Percentiles rank a stretch among this genome's conserved stretches.
Conservation (phyloP, 345 rosid genomes). For the Dipteronia dyeriana region DNA sequence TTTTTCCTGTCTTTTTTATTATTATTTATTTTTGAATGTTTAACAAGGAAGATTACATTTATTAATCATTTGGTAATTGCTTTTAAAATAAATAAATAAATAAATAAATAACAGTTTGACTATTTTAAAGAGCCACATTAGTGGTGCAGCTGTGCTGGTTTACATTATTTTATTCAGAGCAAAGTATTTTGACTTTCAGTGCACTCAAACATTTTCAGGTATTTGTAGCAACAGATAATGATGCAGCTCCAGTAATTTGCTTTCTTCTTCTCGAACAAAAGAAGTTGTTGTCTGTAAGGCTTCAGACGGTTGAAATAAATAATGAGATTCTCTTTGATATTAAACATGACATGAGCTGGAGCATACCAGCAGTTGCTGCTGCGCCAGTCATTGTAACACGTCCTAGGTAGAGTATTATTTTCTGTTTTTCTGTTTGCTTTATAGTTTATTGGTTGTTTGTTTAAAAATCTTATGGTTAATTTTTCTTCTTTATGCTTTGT, state of each 20-base stretch:
- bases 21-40: slow-evolving; percentile 17
- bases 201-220: slow-evolving; percentile 51
- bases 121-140: not conserved
- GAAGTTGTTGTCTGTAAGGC: slow-evolving; percentile 77
- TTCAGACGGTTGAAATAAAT: slow-evolving; percentile 76
- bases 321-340: slow-evolving; percentile 70
- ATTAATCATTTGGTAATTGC: not conserved
- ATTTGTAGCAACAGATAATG: slow-evolving; percentile 85
- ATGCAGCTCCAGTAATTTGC: slow-evolving; percentile 73
- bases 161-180: not conserved
- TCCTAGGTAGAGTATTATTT: slow-evolving; percentile 55
- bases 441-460: slow-evolving; percentile 7
- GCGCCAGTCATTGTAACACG: slow-evolving; percentile 83
- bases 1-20: not conserved
- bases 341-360: slow-evolving; percentile 92
- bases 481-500: slow-evolving; percentile 26
- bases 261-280: slow-evolving; percentile 90
- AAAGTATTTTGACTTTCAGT: slow-evolving; percentile 14
- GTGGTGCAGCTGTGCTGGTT: not conserved
- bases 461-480: not conserved
- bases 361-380: slow-evolving; percentile 84
- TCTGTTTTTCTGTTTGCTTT: slow-evolving; percentile 7
- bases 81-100: not conserved
- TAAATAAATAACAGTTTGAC: not conserved
- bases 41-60: not conserved